Conservation (phyloP, 768 basidiomycete genomes). For the Suillus spraguei region DNA sequence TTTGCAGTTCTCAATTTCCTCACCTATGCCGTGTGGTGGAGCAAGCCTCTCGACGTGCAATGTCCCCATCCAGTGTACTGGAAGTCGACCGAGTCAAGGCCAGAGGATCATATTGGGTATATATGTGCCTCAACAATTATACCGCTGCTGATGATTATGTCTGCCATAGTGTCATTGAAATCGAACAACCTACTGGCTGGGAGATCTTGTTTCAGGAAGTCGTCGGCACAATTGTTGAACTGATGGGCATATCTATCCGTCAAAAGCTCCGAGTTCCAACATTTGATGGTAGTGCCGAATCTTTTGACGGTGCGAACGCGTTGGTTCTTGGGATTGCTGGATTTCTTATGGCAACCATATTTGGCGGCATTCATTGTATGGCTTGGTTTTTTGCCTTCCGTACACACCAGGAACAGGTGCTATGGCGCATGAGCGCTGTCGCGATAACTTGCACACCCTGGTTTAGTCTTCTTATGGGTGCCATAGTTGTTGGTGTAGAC, state of each 20-base stretch:
- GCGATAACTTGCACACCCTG: slow-evolving; percentile 10
- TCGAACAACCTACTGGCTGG: too few species aligned
- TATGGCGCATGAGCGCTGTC: slow-evolving; percentile 24
- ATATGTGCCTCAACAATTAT: not conserved
- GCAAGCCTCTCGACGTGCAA: slow-evolving; percentile 39
- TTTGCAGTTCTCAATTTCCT: slow-evolving; percentile 34
- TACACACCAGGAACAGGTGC: slow-evolving; percentile 12
- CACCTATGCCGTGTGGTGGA: slow-evolving; percentile 40
- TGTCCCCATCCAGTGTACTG: slow-evolving; percentile 12
- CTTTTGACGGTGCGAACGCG: too few species aligned
- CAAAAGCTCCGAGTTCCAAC: not conserved
- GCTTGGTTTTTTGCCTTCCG: slow-evolving; percentile 19
- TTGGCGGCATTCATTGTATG: slow-evolving; percentile 20
- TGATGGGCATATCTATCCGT: too few species aligned
- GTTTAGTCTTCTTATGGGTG: not conserved
- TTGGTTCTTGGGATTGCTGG: too few species aligned
- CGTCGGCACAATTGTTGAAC: too few species aligned
- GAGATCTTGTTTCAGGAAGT: fast-evolving
- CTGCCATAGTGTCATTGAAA: not conserved
- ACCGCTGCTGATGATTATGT: not conserved
- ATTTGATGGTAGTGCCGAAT: too few species aligned
- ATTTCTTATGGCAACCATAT: slow-evolving; percentile 11
- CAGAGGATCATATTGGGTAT: not conserved
- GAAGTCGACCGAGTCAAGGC: not conserved
- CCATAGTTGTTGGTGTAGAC: too few species aligned